Percentiles rank a stretch among this genome's conserved stretches.
These are phyloP conservation scores for Adansonia rubrostipa DNA, from an alignment of 441 rosid species.

Conservation along the genomic window DNA sequence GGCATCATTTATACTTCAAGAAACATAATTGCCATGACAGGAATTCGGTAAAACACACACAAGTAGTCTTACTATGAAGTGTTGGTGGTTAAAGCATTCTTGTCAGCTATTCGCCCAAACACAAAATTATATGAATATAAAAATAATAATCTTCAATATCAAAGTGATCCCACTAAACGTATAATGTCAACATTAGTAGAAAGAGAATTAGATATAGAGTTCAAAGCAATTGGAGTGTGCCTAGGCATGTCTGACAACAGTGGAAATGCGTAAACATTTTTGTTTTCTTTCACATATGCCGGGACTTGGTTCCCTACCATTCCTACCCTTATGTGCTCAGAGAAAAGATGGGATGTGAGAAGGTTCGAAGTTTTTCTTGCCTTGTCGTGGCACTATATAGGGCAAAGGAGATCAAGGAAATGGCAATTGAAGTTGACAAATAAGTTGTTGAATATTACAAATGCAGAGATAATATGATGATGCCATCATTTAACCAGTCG, in stretches of 20 bases:
- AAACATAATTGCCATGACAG: neutral
- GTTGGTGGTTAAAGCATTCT: neutral
- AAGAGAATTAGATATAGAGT: neutral
- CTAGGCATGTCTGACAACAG: neutral
- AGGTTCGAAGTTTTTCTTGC: neutral
- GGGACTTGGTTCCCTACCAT: neutral
- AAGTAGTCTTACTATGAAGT: neutral
- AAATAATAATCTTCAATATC: neutral
- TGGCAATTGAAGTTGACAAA: neutral
- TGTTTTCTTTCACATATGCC: neutral
- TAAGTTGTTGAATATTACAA: neutral
- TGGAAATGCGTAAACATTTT: neutral
- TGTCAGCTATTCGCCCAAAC: constrained; percentile 15
- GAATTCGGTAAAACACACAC: neutral
- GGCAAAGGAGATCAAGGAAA: neutral
- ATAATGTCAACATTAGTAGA: neutral
- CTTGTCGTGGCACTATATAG: neutral
- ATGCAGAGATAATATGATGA: neutral
- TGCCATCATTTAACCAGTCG: neutral
- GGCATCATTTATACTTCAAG: neutral
- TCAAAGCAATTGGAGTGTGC: constrained; percentile 1
- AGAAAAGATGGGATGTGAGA: neutral
- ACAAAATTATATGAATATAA: neutral
- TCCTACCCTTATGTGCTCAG: neutral
- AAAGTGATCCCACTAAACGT: neutral